A percentile compares a stretch with the other conserved stretches of the same genome.
These are phyloP conservation scores for Fusarium sp. DNA, from an alignment of 2,329 filamentous ascomycete genomes.

Conservation along the genomic window DNA sequence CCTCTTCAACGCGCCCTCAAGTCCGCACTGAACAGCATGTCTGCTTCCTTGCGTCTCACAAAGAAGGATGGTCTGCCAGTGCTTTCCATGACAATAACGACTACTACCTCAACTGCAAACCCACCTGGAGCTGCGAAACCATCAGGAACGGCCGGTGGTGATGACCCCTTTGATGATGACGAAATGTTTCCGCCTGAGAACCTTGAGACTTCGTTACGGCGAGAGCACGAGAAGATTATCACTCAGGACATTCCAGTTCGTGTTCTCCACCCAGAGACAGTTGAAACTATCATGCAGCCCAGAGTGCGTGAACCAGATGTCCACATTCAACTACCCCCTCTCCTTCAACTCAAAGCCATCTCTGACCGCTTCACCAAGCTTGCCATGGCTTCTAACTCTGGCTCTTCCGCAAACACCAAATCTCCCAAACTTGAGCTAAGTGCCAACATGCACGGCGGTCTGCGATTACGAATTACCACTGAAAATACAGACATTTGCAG, in stretches of 20 bases:
- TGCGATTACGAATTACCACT: constrained; percentile 83
- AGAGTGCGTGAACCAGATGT: constrained; percentile 92
- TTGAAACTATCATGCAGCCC: constrained; percentile 96
- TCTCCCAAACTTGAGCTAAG: constrained; percentile 83
- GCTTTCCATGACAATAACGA: constrained; percentile 89
- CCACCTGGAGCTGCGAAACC: constrained; percentile 51
- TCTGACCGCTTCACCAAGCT: constrained; percentile 96
- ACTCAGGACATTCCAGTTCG: constrained; percentile 97
- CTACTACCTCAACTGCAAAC: constrained; percentile 69
- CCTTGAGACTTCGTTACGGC: constrained; percentile 68
- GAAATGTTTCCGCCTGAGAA: constrained; percentile 64
- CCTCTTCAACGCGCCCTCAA: constrained; percentile 91
- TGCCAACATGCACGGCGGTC: constrained; percentile 93
- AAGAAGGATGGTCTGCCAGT: constrained; percentile 92
- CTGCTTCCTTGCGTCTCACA: constrained; percentile 88
- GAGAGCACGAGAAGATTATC: constrained; percentile 89
- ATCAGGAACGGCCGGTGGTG: constrained; percentile 45
- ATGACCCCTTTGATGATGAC: constrained; percentile 58
- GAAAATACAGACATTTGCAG: constrained; percentile 88
- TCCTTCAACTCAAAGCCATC: constrained; percentile 91
- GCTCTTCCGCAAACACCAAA: constrained; percentile 59
- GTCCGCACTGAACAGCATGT: constrained; percentile 84
- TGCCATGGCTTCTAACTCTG: constrained; percentile 64
- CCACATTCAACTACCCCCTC: constrained; percentile 88
- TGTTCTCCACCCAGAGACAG: constrained; percentile 83